These are phyloP conservation scores for Uronychia binucleata DNA, from an alignment of 73 alveolate genomes.

Conservation along the genomic window DNA sequence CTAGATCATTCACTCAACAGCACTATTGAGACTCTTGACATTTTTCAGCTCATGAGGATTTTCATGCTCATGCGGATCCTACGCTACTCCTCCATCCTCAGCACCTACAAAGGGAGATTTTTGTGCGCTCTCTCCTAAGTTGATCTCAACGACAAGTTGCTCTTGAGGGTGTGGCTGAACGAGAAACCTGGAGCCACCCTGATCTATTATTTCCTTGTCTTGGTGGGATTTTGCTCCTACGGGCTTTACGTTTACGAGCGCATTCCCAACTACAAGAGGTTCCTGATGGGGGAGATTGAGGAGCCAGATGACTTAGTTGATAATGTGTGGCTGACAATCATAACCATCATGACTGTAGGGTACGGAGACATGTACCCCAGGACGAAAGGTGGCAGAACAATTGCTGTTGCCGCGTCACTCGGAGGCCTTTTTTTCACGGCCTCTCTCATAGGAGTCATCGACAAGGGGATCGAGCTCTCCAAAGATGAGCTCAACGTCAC, in stretches of 20 bases:
- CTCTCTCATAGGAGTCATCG: neutral
- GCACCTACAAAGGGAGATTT: neutral
- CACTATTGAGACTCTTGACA: neutral
- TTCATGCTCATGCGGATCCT: neutral
- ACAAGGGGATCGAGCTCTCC: neutral
- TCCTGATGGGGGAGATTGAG: neutral
- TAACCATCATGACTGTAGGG: slow-evolving; percentile 11
- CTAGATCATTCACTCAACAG: neutral
- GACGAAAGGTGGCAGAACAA: neutral
- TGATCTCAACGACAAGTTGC: neutral
- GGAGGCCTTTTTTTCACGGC: slow-evolving; percentile 2
- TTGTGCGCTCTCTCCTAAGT: neutral
- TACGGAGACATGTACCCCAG: slow-evolving; percentile 9
- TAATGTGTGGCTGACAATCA: slow-evolving; percentile 5
- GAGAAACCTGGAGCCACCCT: neutral
- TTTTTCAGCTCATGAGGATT: neutral
- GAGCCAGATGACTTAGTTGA: neutral
- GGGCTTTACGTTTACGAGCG: neutral
- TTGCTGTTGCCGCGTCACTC: neutral
- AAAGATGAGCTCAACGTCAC: neutral
- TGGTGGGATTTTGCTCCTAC: neutral
- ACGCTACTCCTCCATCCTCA: neutral
- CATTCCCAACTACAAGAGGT: neutral
- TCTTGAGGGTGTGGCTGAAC: neutral
- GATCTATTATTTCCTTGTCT: neutral